Evolutionary conservation across 108 stramenopile species (phyloP), one percentile per base, ranked within the genome.

Genomic region (Cyclotella atomus): DNA sequence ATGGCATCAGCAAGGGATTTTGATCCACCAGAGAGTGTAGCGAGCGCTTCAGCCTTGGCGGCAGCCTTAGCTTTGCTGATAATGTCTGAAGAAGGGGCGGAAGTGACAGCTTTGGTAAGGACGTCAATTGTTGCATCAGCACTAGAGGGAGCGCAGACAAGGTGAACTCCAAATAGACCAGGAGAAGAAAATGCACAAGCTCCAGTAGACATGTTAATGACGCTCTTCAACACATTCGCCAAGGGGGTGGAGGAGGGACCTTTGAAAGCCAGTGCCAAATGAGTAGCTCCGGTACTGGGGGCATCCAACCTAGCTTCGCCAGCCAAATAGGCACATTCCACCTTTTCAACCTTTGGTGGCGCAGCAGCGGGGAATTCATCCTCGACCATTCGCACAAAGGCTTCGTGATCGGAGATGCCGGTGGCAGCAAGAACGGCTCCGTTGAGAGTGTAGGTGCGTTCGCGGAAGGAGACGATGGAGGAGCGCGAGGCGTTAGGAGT

Each of bases 391-490:
- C 80, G 82, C 55, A 89, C 87, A 76, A 95, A 95, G 20, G 88
- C 86, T 32, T 87, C 87, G 45, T 95, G 94, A 55, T 95, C 90
- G 50, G 70, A 68, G 49, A 95, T 66, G 34, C 94, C 94, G 19
- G 94, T 95, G 50, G 88, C 94, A 25, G 89, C 81, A 52, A 95
- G 75, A 52, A 95, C 84, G 24, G 94, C 91, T 10, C 91, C 94
- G 34, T 92, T 89, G 47, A 95, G 47, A 16, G 77, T 89, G 73
- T 95, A 95, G 23, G 83, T 87, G 20, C 82, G 77, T 38, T 73
- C 60, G 50, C 89, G 89, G 83, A 95, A 95, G 24, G 87, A 79
- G 28, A 73, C 54, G 66, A 95, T 84, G 53, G 88, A 77, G 34
- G 86, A 34, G 5, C 82, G 36, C 38, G 71, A 70, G 53, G 88